Conservation (phyloP, 2,329 filamentous ascomycete genomes). For the Paecilomyces variotii region DNA sequence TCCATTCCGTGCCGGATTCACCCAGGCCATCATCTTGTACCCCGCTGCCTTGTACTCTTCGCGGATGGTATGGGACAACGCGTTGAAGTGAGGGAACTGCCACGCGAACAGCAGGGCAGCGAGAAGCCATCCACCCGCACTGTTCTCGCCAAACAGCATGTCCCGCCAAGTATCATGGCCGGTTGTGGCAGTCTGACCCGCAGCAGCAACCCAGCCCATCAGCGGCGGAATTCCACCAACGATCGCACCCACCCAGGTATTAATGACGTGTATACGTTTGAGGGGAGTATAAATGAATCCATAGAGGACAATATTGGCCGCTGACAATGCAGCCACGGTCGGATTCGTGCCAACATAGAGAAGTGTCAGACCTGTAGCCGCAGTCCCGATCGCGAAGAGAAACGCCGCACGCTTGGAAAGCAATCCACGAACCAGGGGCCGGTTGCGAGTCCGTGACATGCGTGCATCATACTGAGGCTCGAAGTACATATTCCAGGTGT, state of each 20-base stretch:
- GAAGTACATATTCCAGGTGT: slow-evolving; percentile 95
- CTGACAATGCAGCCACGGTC: slow-evolving; percentile 79
- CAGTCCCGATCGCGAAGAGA: slow-evolving; percentile 70
- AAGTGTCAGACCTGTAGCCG: slow-evolving; percentile 58
- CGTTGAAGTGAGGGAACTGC: slow-evolving; percentile 99
- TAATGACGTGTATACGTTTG: slow-evolving; percentile 76
- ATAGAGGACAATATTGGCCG: slow-evolving; percentile 79
- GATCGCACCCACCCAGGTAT: slow-evolving; percentile 91
- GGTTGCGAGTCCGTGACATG: slow-evolving; percentile 88
- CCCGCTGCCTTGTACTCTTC: slow-evolving; percentile 74
- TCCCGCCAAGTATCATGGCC: slow-evolving; percentile 68
- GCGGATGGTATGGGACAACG: slow-evolving; percentile 77
- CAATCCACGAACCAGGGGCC: slow-evolving; percentile 77
- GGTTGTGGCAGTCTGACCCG: slow-evolving; percentile 70
- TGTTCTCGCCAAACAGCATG: slow-evolving; percentile 62
- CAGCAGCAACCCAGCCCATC: slow-evolving; percentile 97
- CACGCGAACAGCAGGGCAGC: slow-evolving; percentile 81
- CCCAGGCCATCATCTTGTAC: slow-evolving; percentile 71
- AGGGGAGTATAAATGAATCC: slow-evolving; percentile 88
- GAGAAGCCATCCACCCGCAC: slow-evolving; percentile 78
- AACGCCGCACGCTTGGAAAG: slow-evolving; percentile 64
- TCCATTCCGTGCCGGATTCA: slow-evolving; percentile 74
- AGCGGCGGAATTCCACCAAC: slow-evolving; percentile 90
- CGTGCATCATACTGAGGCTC: slow-evolving; percentile 82
- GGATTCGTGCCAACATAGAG: slow-evolving; percentile 90